Evolutionary conservation across 768 basidiomycete species (phyloP).

Genomic region (Fistulinella prunicolor): DNA sequence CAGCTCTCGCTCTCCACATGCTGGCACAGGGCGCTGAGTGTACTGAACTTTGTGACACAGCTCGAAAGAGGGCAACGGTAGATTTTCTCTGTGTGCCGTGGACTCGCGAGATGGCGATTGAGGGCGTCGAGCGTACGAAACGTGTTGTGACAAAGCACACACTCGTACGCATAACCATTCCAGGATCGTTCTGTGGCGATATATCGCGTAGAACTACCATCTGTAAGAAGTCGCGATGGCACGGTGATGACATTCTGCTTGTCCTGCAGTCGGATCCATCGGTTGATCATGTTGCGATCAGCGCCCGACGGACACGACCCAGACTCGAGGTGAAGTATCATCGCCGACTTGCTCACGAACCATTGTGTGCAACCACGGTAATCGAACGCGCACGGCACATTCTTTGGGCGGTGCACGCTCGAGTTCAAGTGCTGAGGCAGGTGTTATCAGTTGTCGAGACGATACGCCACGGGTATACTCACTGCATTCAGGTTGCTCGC

Average conservation of each 20-base stretch:
- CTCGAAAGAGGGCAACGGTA: constrained; percentile 52
- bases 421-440: constrained; percentile 51
- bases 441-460: neutral
- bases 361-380: constrained; percentile 38
- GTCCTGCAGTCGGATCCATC: constrained; percentile 43
- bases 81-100: constrained; percentile 49
- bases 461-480: neutral
- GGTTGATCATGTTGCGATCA: constrained; percentile 35
- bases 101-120: constrained; percentile 65
- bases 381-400: constrained; percentile 37
- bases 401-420: constrained; percentile 41
- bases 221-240: constrained; percentile 48
- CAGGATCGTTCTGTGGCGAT: constrained; percentile 40
- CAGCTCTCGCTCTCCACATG: constrained; percentile 66
- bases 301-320: constrained; percentile 55
- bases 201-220: constrained; percentile 2
- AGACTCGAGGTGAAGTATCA: constrained; percentile 62
- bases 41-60: constrained; percentile 44
- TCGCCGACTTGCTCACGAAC: constrained; percentile 54
- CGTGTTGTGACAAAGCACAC: constrained; percentile 53
- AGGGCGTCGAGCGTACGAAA: constrained; percentile 43
- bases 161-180: constrained; percentile 52
- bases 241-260: constrained; percentile 50
- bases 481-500: constrained; percentile 16
- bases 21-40: constrained; percentile 58